Conservation (phyloP, 306 rosid genomes). For the Comarum palustre region DNA sequence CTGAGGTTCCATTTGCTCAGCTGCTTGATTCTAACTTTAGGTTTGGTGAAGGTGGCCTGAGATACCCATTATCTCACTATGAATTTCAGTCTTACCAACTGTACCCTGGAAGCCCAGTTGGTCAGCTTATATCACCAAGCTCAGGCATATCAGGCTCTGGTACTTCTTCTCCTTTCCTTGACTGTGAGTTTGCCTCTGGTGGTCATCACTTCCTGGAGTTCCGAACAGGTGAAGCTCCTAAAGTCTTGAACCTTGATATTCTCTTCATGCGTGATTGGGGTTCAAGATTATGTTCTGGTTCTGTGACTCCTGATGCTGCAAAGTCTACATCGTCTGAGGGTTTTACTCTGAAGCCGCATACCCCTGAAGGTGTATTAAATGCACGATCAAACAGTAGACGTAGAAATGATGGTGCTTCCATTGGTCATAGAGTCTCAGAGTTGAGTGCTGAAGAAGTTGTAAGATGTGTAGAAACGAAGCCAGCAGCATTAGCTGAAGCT, state of each 20-base stretch:
- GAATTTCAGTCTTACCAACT: constrained; percentile 88
- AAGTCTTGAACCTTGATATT: constrained; percentile 59
- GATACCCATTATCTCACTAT: constrained; percentile 61
- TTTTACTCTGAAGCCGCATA: constrained; percentile 26
- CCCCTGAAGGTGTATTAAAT: constrained; percentile 23
- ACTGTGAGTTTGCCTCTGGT: constrained; percentile 42
- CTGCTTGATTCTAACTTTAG: constrained; percentile 56
- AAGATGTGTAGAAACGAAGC: constrained; percentile 36
- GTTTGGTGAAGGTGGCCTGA: constrained; percentile 50
- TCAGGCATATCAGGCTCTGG: constrained; percentile 83
- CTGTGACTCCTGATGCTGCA: constrained; percentile 37
- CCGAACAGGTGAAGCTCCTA: constrained; percentile 55
- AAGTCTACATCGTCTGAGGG: constrained; percentile 24
- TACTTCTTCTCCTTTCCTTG: constrained; percentile 78
- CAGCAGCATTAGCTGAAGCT: constrained; percentile 35
- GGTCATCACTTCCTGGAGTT: constrained; percentile 49
- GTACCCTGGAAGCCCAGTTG: constrained; percentile 91
- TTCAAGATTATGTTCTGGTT: constrained; percentile 39
- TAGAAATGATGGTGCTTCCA: constrained; percentile 23
- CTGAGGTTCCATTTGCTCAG: constrained; percentile 96
- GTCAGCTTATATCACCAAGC: constrained; percentile 85
- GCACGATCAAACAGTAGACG: constrained; percentile 16
- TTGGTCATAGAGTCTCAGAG: constrained; percentile 41
- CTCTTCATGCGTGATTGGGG: constrained; percentile 47
- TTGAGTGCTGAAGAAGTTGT: constrained; percentile 29